Base-by-base conservation (phyloP, 352 stramenopile species). In the Blastocystis sp. region DNA sequence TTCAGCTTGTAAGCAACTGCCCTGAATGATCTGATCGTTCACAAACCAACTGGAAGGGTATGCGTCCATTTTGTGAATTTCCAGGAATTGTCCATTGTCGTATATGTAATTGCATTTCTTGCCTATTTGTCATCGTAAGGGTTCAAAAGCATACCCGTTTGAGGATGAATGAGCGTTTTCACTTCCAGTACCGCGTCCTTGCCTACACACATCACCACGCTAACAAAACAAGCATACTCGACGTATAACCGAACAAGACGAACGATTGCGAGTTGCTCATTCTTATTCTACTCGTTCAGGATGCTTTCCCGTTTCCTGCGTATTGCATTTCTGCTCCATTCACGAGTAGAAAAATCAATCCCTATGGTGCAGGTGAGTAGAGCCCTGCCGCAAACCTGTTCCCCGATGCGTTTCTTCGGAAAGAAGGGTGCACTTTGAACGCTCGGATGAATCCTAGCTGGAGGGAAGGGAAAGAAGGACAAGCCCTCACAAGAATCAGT, bases 21-120 rank as follows among this genome's bases (percentile, higher is more conserved):
- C 74, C 48, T 84, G 74, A 60, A 68, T 68, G 52, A 84, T 54
- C 57, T 84, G 74, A 54, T 84, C 57, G 28, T 84, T 84, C 52
- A 84, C 74, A 28, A 84, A 84, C 74, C 74, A 84, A 57, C 74
- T 84, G 2, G 74, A 84, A 7, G 74, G 74, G 45, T 70, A 66
- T 10, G 65, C 19, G 7, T 34, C 14, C 11, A 42, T 59, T 42
- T 9, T 24, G 45, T 19, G 28, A 57, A 63, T n/a, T 10, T 68
- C 52, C 43, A 68, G 57, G 45, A 84, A 38, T 17, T 38, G 40
- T 14, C 48, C 57, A 0, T 84, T 64, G 24, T 42, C 21, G 28
- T 59, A 84, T 54, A 84, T 69, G 42, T 59, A 84, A 4, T 69
- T 59, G 11, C 24, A 21, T 57, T 24, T 4, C 11, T 70, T 34